Base-by-base conservation (phyloP, 805 yeast genomes). In the Phaffomyces thermotolerans region DNA sequence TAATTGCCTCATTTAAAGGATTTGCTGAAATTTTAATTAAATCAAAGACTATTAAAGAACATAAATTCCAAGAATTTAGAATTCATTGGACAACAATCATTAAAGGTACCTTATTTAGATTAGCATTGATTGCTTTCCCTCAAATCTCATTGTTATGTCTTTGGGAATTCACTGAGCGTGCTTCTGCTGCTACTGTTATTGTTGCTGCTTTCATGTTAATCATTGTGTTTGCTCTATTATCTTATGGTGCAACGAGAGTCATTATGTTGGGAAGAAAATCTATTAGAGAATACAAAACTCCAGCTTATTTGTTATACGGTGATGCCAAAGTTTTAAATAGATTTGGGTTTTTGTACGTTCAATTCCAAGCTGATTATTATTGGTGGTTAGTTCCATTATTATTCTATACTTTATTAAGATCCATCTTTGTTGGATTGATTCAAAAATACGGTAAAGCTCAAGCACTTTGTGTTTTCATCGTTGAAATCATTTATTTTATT, bases 341-440 rank as follows among this genome's bases (percentile, higher is more conserved):
- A 56, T 91, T 83, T 67, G 99, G 99, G 0, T 93, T 93, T 65
- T 63, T 93, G 51, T 93, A 93, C 56, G 88, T 89, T 31, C 96
- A 89, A 66, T 93, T 76, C 70, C 75, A 87, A 49, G 97, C 98
- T 9, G 85, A 83, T 43, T 75, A 79, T 49, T 93, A 84, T 66
- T 93, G 83, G 73, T 93, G 91, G 76, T 72, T 90, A 43, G 63
- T 76, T 2, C 77, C 86, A 20, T 62, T 80, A 39, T 67, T 91
- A 53, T 37, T 67, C 8, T 89, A 89, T 62, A 71, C 81, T 37
- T 73, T 90, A 48, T 56, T 83, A 40, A 81, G 90, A 62, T 79
- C 95, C 0, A 69, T 89, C 42, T 79, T 93, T 52, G 89, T 93
- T 52, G 97, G 96, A 0, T 81, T 89, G 17, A 72, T 89, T 47